phyloP scores from a whole-genome alignment of 1,284 basidiomycete genomes.

The Spongispora temasekensis region DNA sequence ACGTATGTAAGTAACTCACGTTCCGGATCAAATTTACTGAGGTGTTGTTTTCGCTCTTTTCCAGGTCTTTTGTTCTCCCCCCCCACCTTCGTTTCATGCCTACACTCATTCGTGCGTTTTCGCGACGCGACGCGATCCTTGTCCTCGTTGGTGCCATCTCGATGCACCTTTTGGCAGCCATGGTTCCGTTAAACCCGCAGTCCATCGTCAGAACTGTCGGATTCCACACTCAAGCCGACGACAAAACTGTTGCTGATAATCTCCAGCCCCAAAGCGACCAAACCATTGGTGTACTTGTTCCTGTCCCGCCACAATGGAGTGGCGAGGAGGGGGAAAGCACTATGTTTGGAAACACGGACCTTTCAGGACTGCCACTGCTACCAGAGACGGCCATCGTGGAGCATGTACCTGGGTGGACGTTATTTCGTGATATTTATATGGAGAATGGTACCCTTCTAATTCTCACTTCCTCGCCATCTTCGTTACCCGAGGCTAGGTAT shows the following conservation, averaged over 20 bases:
- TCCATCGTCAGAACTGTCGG: conserved; percentile 41
- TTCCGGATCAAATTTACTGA: background rate
- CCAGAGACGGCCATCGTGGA: conserved; percentile 55
- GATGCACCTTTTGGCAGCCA: conserved; percentile 50
- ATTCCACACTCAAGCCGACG: conserved; percentile 21
- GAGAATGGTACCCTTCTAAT: conserved; percentile 74
- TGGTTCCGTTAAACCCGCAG: conserved; percentile 35
- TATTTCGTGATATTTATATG: conserved; percentile 80
- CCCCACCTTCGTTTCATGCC: conserved; percentile 17
- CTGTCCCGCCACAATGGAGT: conserved; percentile 2
- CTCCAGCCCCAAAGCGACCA: conserved; percentile 15
- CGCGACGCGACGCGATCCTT: conserved; percentile 50
- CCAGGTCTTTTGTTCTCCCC: background rate
- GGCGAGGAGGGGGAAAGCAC: background rate
- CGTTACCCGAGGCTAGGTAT: conserved; percentile 62
- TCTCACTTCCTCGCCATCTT: conserved; percentile 45
- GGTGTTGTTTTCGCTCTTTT: background rate
- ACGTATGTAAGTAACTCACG: background rate
- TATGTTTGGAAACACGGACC: background rate
- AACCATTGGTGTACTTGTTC: background rate
- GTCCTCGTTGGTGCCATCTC: conserved; percentile 50
- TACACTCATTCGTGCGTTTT: conserved; percentile 32
- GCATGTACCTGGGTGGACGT: conserved; percentile 80
- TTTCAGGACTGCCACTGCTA: conserved; percentile 29
- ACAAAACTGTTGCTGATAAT: conserved; percentile 18